These are phyloP conservation scores for Ophiostoma sp. DNA, from an alignment of 2,329 filamentous ascomycete species.

Conservation along the genomic window DNA sequence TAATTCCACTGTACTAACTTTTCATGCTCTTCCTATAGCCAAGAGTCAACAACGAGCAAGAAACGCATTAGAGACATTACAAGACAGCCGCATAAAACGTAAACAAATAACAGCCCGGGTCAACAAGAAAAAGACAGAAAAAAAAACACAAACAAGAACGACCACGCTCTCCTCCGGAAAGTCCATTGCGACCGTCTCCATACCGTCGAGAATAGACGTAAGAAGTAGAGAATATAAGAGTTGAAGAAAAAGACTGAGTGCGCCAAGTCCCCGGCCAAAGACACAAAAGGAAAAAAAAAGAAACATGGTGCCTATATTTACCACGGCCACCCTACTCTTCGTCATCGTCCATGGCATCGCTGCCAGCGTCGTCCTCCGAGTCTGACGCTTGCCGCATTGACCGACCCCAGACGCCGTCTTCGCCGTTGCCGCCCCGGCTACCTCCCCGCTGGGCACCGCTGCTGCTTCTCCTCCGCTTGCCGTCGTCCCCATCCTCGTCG, in stretches of 20 bases:
- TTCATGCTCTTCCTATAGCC: neutral
- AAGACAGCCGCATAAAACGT: neutral
- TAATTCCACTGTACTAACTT: neutral
- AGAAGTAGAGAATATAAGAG: neutral
- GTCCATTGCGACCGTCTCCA: neutral
- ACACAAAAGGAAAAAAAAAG: neutral
- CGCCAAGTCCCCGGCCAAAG: constrained; percentile 5
- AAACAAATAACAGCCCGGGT: neutral
- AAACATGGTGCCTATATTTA: constrained; percentile 4
- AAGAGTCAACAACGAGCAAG: neutral
- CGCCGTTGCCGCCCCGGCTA: constrained; percentile 9
- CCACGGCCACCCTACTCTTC: constrained; percentile 1
- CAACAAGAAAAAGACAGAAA: neutral
- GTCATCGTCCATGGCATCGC: constrained; percentile 18
- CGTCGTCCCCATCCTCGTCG: constrained; percentile 28
- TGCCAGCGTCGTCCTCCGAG: constrained; percentile 11
- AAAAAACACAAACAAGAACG: neutral
- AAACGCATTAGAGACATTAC: neutral
- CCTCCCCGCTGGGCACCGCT: neutral
- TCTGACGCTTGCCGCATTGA: constrained; percentile 22
- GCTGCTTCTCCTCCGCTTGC: constrained; percentile 5
- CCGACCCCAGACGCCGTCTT: constrained; percentile 20
- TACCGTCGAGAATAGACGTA: neutral
- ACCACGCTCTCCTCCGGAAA: neutral
- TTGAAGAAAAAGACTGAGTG: neutral